phyloP scores from a whole-genome alignment of 805 yeast species.

The Wickerhamia fluorescens region DNA sequence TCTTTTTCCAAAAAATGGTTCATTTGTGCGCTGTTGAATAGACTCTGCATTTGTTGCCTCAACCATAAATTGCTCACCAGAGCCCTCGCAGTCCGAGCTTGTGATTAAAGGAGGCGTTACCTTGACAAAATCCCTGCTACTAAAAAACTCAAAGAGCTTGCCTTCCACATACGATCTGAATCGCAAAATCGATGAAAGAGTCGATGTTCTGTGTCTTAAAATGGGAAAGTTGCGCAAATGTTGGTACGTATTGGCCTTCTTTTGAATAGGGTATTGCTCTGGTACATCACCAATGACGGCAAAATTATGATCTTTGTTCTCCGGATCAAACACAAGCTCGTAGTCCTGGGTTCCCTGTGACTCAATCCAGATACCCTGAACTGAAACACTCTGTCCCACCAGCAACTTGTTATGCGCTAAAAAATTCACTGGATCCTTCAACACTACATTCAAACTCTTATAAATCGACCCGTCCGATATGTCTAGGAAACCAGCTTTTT shows the following conservation, averaged over 20 bases:
- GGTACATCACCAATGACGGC: slow-evolving; percentile 55
- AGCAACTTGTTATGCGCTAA: slow-evolving; percentile 27
- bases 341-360: slow-evolving; percentile 27
- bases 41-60: slow-evolving; percentile 19
- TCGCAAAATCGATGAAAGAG: slow-evolving; percentile 60
- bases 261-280: slow-evolving; percentile 72
- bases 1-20: slow-evolving; percentile 53
- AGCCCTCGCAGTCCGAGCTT: slow-evolving; percentile 93
- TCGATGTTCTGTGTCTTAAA: slow-evolving; percentile 64
- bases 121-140: slow-evolving; percentile 49
- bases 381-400: slow-evolving; percentile 39
- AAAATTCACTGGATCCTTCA: slow-evolving; percentile 19
- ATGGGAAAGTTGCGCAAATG: slow-evolving; percentile 69
- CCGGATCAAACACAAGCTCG: slow-evolving; percentile 21
- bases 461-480: slow-evolving; percentile 69
- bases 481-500: slow-evolving; percentile 75
- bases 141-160: slow-evolving; percentile 48
- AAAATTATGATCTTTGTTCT: slow-evolving; percentile 25
- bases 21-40: slow-evolving; percentile 6
- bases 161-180: slow-evolving; percentile 64
- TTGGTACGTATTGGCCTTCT: slow-evolving; percentile 61
- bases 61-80: slow-evolving; percentile 79
- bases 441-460: slow-evolving; percentile 43
- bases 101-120: slow-evolving; percentile 85
- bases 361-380: slow-evolving; percentile 26